Base-by-base conservation (phyloP, 257 asterid genomes). In the Perilla frutescens region DNA sequence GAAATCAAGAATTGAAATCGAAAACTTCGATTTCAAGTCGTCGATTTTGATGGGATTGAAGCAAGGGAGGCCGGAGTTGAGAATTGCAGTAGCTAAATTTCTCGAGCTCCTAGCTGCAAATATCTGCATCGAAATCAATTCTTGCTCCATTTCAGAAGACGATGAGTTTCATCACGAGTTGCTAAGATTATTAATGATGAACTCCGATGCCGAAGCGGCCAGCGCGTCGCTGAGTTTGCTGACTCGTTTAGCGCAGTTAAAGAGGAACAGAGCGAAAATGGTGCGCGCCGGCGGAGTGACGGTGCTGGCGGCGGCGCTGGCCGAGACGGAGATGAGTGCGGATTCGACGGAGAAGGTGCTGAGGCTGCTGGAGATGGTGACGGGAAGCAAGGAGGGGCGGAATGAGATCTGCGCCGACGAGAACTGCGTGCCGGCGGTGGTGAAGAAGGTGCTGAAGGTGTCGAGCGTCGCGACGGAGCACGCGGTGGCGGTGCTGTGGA, bases 401-500 rank as follows among this genome's bases (percentile, higher is more conserved):
- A 50, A 3, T 12, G 88, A 81, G 72, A 85, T 92, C 0, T 85
- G 90, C 73, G 77, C 74, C 14, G 80, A 75, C 51, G 82, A 67
- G 36, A 59, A 43, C 0, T 90, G 97, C 53, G 77, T 88, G 26
- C 75, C 62, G 54, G 87, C 85, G 13, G 79, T 90, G 3, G 81
- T 90, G 79, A 85, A 80, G 85, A 90, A 88, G 71, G 62, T 88
- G 45, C 9, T 90, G 70, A 92, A 92, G 76, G 93, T 89, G 2
- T 88, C 97, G 58, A 70, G 44, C 31, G 66, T 79, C 31, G 96
- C 93, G 60, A 92, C 96, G 14, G 97, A 92, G 71, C 88, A 79
- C 60, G 90, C 92, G 8, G 92, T 88, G 82, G 83, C 92, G 59
- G 83, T 88, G 66, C 69, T 92, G 60, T 92, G 97, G 97, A 82